phyloP scores from a whole-genome alignment of 352 stramenopile genomes.

The Pythium volutum region DNA sequence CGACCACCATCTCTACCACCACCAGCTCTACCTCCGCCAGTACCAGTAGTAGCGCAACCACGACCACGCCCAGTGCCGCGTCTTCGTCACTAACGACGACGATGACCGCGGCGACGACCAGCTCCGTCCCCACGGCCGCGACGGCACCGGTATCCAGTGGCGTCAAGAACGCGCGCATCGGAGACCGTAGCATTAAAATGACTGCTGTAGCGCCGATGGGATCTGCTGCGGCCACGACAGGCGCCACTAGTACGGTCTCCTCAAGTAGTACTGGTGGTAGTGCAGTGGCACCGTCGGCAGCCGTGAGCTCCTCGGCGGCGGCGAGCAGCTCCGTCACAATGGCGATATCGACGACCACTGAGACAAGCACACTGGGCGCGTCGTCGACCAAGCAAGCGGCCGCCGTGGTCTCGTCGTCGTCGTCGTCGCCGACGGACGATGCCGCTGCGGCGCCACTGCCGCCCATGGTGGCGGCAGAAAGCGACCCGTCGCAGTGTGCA shows the following conservation, averaged over 20 bases:
- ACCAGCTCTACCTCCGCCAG: too few relatives aligned
- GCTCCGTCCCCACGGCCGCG: neutral
- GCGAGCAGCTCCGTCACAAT: neutral
- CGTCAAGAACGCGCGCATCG: neutral
- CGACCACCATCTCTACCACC: too few relatives aligned
- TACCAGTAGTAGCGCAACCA: too few relatives aligned
- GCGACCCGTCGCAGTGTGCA: conserved; percentile 12
- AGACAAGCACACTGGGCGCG: neutral
- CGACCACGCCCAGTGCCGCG: too few relatives aligned
- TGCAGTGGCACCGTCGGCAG: neutral
- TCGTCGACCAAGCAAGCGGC: too few relatives aligned
- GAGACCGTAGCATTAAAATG: neutral
- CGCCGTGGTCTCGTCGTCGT: conserved; percentile 1
- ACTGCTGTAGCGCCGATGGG: neutral
- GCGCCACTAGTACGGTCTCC: neutral
- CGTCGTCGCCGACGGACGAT: conserved; percentile 12
- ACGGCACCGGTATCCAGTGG: neutral
- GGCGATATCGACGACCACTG: neutral
- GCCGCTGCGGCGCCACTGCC: neutral
- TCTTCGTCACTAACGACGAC: too few relatives aligned
- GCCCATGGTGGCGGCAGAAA: conserved; percentile 3
- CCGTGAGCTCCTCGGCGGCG: neutral
- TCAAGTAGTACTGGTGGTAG: neutral
- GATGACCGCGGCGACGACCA: neutral
- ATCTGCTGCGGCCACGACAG: neutral